Base-by-base conservation (phyloP, 768 basidiomycete genomes). In the Cystofilobasidium macerans region DNA sequence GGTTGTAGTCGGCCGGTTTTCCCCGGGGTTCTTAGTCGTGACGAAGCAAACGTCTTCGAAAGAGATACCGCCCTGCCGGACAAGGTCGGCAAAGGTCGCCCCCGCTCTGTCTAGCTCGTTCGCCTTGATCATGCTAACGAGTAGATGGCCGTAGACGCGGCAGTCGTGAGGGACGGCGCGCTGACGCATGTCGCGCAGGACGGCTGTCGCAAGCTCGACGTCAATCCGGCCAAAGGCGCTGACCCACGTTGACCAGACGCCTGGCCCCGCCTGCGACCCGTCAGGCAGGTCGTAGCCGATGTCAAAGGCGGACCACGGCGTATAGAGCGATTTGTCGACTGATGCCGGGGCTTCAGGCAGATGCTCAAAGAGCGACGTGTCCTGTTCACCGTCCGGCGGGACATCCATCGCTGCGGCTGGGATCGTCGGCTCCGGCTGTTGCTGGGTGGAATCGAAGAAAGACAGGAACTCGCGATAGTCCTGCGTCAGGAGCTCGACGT, bases 101-200 rank as follows among this genome's bases (percentile, higher is more conserved):
- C 14, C 22, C 7, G 42, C 42, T 20, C 14, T 42, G 42, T 42
- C 42, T 13, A 42, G 30, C 30, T 20, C 38, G 16, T 35, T 40
- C 13, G 20, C 24, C 24, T 38, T 40, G 28, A 60, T 24, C 30
- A 60, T 30, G 1, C 16, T 24, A 20, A 38, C 35, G 35, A 60
- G 24, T 38, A 60, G 16, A 13, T 60, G 38, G 30, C 24, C 38
- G 38, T 45, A 60, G 6, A 28, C 11, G 28, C 38, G 43, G 18
- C 38, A n/a, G 38, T 60, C 58, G 3, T 18, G 16, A 4, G 13
- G 40, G 13, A 60, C 38, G 38, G 30, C 28, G 5, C 58, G 58
- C 35, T 42, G 8, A 24, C 38, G 38, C 58, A 60, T 60, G 36
- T 60, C 58, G 20, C 38, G 33, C 2, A 60, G n/a, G 24, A 60